Percentiles rank a stretch among this genome's conserved stretches.
Conservation (phyloP, 1,284 basidiomycete genomes). For the Boletus sp. region DNA sequence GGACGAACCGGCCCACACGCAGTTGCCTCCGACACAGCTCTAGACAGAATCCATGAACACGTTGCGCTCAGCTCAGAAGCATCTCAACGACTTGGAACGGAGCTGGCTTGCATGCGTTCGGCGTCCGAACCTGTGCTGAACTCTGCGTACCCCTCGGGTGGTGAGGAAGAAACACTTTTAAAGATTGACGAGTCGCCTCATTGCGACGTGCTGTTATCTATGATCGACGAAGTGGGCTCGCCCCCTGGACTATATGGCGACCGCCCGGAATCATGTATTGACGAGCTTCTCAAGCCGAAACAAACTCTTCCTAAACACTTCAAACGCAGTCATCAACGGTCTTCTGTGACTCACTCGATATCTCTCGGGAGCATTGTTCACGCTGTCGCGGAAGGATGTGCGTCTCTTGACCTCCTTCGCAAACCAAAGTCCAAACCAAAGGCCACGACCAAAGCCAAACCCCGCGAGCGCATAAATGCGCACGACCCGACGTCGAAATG, state of each 20-base stretch:
- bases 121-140: conserved; percentile 15
- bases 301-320: background rate
- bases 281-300: background rate
- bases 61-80: background rate
- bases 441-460: background rate
- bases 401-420: conserved; percentile 20
- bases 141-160: background rate
- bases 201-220: conserved; percentile 12
- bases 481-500: conserved; percentile 23
- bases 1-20: background rate
- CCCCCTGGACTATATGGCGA: background rate
- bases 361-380: conserved; percentile 17
- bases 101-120: conserved; percentile 3
- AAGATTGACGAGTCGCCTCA: conserved; percentile 11
- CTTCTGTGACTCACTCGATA: conserved; percentile 17
- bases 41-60: background rate
- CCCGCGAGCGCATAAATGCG: background rate
- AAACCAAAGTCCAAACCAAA: conserved; percentile 14
- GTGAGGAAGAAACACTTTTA: conserved; percentile 8
- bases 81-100: background rate
- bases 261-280: background rate
- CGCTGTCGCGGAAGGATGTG: conserved; percentile 16
- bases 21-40: background rate
- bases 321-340: conserved; percentile 12
- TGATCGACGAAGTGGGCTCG: conserved; percentile 11